phyloP scores from a whole-genome alignment of 768 basidiomycete genomes.

The Boletus insuetus region DNA sequence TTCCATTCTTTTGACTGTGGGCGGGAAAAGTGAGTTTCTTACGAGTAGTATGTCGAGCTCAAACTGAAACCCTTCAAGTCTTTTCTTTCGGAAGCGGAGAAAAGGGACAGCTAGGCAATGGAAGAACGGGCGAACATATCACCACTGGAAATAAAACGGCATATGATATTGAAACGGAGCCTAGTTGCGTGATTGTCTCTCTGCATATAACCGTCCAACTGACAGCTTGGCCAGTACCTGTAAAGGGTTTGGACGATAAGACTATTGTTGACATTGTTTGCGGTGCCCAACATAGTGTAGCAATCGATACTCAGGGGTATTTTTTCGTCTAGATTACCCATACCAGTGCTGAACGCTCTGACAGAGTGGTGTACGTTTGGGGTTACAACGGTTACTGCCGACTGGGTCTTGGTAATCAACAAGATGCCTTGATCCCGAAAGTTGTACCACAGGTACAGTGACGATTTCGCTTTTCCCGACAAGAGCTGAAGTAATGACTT shows the following conservation, averaged over 20 bases:
- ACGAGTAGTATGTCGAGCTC: neutral
- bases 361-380: slow-evolving; percentile 78
- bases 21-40: slow-evolving; percentile 63
- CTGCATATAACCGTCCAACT: neutral
- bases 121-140: slow-evolving; percentile 89
- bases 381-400: slow-evolving; percentile 92
- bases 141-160: slow-evolving; percentile 80
- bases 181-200: slow-evolving; percentile 44
- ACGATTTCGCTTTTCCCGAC: neutral
- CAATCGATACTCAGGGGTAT: slow-evolving; percentile 75
- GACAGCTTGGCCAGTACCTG: slow-evolving; percentile 48
- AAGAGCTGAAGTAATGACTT: neutral
- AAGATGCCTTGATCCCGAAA: slow-evolving; percentile 77
- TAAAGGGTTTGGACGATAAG: slow-evolving; percentile 74
- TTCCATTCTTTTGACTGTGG: slow-evolving; percentile 76
- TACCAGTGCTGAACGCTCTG: slow-evolving; percentile 8
- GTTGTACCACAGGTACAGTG: slow-evolving; percentile 68
- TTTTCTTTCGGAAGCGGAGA: slow-evolving; percentile 91
- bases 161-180: slow-evolving; percentile 73
- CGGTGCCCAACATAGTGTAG: slow-evolving; percentile 85
- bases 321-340: slow-evolving; percentile 8
- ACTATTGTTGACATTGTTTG: slow-evolving; percentile 80
- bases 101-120: slow-evolving; percentile 91
- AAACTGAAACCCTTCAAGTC: slow-evolving; percentile 42
- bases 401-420: slow-evolving; percentile 83